These are phyloP conservation scores for Dipodascopsis uninucleata DNA, from an alignment of 805 yeast species.

Conservation along the genomic window DNA sequence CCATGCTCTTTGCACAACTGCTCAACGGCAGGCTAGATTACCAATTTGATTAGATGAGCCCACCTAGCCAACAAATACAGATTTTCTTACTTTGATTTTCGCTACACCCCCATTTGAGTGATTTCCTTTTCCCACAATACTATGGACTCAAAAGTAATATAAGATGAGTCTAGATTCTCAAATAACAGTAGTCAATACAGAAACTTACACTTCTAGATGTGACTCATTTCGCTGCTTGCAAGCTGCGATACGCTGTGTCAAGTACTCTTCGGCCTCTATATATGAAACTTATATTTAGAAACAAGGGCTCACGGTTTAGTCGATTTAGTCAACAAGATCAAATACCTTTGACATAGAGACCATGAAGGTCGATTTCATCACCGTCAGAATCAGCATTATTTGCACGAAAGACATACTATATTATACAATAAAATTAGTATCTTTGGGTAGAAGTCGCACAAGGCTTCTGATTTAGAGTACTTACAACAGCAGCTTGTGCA, in stretches of 20 bases:
- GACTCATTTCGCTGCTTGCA: constrained; percentile 57
- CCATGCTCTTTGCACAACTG: constrained; percentile 64
- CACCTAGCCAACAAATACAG: not conserved
- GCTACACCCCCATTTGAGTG: constrained; percentile 82
- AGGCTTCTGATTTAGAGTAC: not conserved
- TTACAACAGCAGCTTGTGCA: constrained; percentile 62
- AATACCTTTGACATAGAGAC: constrained; percentile 63
- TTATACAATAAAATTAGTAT: not conserved
- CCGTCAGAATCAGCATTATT: constrained; percentile 82
- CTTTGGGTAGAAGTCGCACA: not conserved
- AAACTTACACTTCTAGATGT: constrained; percentile 52
- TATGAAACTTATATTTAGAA: not conserved
- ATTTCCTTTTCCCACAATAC: constrained; percentile 86
- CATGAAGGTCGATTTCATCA: constrained; percentile 91
- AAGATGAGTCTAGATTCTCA: not conserved
- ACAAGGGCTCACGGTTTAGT: too few relatives aligned
- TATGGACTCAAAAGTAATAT: not conserved
- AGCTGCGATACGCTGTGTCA: constrained; percentile 68
- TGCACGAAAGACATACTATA: constrained; percentile 70
- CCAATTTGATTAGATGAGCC: not conserved
- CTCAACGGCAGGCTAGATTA: constrained; percentile 68
- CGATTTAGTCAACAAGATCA: not conserved
- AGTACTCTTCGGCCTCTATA: constrained; percentile 70
- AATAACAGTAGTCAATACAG: not conserved
- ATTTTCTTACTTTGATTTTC: constrained; percentile 50